Percentiles rank a stretch among this genome's conserved stretches.
Evolutionary conservation across 2,329 filamentous ascomycete species (phyloP).

Genomic region (Hirsutella rhossiliensis): DNA sequence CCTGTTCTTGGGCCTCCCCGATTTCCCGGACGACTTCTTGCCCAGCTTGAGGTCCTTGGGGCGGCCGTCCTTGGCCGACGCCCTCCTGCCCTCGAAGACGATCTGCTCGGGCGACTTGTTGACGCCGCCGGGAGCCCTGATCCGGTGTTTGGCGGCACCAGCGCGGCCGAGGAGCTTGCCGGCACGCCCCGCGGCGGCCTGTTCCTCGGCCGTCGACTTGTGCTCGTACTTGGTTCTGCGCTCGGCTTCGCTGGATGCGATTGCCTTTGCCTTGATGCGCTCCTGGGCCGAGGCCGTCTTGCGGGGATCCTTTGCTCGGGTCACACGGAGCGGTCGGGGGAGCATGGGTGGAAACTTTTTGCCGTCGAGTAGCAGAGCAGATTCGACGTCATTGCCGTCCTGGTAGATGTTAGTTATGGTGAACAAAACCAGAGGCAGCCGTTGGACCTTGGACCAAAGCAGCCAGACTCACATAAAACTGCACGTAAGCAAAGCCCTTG

Average conservation of each 20-base stretch:
- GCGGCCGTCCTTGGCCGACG: constrained; percentile 52
- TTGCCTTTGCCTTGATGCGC: constrained; percentile 17
- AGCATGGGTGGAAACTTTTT: constrained; percentile 93
- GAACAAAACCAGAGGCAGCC: not conserved
- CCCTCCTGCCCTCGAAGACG: constrained; percentile 72
- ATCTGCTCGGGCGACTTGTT: constrained; percentile 55
- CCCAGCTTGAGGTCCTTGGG: constrained; percentile 46
- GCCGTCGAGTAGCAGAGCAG: constrained; percentile 75
- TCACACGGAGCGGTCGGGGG: constrained; percentile 77
- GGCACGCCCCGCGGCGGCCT: constrained; percentile 61
- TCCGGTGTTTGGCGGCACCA: constrained; percentile 39
- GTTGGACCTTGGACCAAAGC: too few species aligned
- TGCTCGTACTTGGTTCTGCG: constrained; percentile 48
- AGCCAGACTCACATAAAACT: constrained; percentile 57
- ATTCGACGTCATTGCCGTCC: constrained; percentile 79
- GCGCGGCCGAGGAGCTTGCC: constrained; percentile 62
- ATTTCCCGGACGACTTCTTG: constrained; percentile 34
- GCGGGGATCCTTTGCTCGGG: constrained; percentile 65
- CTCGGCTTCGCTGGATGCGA: constrained; percentile 22
- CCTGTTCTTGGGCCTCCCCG: constrained; percentile 23
- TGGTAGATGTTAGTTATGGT: constrained; percentile 14
- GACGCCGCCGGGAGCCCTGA: constrained; percentile 8
- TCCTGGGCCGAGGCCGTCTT: constrained; percentile 40
- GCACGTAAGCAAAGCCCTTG: constrained; percentile 95
- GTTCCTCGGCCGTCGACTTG: constrained; percentile 58